A percentile compares a stretch with the other conserved stretches of the same genome.
Conservation (phyloP, 2,329 filamentous ascomycete genomes). For the Xylariaceae sp. region DNA sequence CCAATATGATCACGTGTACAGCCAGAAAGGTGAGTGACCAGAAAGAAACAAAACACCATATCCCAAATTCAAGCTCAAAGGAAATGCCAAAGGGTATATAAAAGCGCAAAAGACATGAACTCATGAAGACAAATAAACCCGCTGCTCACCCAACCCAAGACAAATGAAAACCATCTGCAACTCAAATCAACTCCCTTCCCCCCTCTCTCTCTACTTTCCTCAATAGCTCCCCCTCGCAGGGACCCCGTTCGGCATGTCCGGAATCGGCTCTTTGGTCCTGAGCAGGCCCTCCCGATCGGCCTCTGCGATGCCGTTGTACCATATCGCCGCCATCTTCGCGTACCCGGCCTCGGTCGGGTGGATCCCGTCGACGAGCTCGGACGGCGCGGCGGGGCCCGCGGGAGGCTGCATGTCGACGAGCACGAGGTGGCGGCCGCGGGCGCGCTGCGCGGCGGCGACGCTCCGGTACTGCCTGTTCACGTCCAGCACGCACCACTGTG, state of each 20-base stretch:
- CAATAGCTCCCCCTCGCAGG: no score
- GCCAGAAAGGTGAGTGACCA: no score
- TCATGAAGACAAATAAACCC: no score
- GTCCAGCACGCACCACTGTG: constrained; percentile 21
- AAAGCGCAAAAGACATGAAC: no score
- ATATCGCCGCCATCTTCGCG: constrained; percentile 32
- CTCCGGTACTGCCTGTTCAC: constrained; percentile 28
- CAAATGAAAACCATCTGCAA: no score
- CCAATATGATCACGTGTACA: no score
- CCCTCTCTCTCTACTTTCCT: no score
- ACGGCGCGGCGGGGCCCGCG: constrained; percentile 21
- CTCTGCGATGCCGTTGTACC: constrained; percentile 27
- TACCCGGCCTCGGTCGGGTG: constrained; percentile 34
- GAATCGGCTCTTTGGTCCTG: constrained; percentile 15
- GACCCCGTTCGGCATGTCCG: constrained; percentile 20
- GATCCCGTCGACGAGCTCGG: constrained; percentile 31
- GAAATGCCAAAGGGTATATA: no score
- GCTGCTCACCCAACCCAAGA: no score
- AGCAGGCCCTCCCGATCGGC: constrained; percentile 23
- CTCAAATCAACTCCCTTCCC: no score
- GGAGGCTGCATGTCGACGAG: constrained; percentile 32
- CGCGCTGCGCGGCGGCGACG: constrained; percentile 21
- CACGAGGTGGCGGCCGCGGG: constrained; percentile 24
- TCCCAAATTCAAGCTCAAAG: no score
- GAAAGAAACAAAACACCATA: no score